Conservation (phyloP, 1,139 yeast genomes). For the Barnettozyma hawaiiensis region DNA sequence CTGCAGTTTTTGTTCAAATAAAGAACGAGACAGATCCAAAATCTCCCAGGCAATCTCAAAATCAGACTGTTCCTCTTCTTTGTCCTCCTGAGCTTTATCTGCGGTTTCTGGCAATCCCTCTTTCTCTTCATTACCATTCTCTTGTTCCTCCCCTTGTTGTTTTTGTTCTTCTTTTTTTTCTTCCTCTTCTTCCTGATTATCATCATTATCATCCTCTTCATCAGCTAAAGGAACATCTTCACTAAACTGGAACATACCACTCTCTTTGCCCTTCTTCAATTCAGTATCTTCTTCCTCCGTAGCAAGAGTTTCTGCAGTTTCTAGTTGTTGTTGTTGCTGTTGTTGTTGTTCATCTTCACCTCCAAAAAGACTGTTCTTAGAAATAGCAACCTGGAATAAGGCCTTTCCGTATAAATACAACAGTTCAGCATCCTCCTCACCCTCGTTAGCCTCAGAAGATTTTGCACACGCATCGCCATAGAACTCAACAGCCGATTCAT, state of each 20-base stretch:
- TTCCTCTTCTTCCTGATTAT: conserved; percentile 34
- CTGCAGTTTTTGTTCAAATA: conserved; percentile 38
- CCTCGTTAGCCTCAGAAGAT: conserved; percentile 43
- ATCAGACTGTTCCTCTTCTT: conserved; percentile 50
- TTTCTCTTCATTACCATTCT: conserved; percentile 28
- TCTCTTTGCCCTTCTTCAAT: conserved; percentile 14
- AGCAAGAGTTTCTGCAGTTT: conserved; percentile 19
- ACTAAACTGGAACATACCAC: conserved; percentile 46
- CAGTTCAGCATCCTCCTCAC: conserved; percentile 66
- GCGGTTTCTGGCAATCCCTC: neutral
- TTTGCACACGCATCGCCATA: conserved; percentile 73
- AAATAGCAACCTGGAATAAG: conserved; percentile 70
- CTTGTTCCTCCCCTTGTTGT: conserved; percentile 36
- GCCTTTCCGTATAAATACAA: conserved; percentile 76
- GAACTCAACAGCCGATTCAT: conserved; percentile 61
- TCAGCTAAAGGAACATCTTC: conserved; percentile 47
- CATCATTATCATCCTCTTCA: conserved; percentile 32
- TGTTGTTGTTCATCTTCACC: conserved; percentile 32
- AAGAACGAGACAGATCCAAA: conserved; percentile 65
- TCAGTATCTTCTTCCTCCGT: conserved; percentile 18
- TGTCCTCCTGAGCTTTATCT: conserved; percentile 30
- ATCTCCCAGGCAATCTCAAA: conserved; percentile 88
- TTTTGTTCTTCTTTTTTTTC: conserved; percentile 40
- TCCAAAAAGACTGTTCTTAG: conserved; percentile 77
- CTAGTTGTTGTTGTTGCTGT: conserved; percentile 15